Percentiles rank a stretch among this genome's conserved stretches.
Conservation (phyloP, 495 filamentous ascomycete species). For the Polyplosphaeria fusca region DNA sequence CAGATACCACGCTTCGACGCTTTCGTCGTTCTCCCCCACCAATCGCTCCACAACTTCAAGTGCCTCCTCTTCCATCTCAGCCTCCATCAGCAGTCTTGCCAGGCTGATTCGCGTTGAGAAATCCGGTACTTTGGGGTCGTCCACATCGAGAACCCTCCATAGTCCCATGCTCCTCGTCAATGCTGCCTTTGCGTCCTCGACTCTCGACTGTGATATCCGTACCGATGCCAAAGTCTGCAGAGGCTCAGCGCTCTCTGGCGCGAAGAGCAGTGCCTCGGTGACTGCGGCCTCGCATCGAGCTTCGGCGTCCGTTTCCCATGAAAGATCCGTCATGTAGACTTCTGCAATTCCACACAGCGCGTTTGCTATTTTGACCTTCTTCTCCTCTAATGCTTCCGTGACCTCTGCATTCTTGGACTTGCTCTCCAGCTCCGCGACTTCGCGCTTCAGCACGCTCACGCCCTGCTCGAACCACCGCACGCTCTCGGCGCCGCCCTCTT, state of each 20-base stretch:
- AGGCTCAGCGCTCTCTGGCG: slow-evolving; percentile 71
- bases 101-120: slow-evolving; percentile 82
- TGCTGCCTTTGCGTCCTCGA: slow-evolving; percentile 74
- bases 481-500: slow-evolving; percentile 78
- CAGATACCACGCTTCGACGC: slow-evolving; percentile 95
- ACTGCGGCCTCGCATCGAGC: slow-evolving; percentile 76
- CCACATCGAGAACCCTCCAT: slow-evolving; percentile 73
- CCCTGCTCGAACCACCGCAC: slow-evolving; percentile 87
- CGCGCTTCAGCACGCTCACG: slow-evolving; percentile 61
- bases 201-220: slow-evolving; percentile 77
- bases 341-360: slow-evolving; percentile 88
- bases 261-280: slow-evolving; percentile 77
- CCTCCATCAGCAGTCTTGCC: slow-evolving; percentile 82
- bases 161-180: slow-evolving; percentile 69
- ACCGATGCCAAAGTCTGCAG: slow-evolving; percentile 92
- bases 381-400: slow-evolving; percentile 57
- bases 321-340: slow-evolving; percentile 97
- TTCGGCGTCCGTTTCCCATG: slow-evolving; percentile 88
- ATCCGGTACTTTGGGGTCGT: slow-evolving; percentile 63
- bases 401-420: slow-evolving; percentile 37
- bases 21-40: slow-evolving; percentile 81
- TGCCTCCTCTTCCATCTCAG: slow-evolving; percentile 76
- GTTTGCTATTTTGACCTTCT: slow-evolving; percentile 73
- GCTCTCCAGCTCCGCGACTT: slow-evolving; percentile 54
- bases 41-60: slow-evolving; percentile 80